Evolutionary conservation across 2,329 filamentous ascomycete genomes (phyloP), one percentile per base, ranked within the genome.

Genomic region (Teratosphaeria nubilosa): DNA sequence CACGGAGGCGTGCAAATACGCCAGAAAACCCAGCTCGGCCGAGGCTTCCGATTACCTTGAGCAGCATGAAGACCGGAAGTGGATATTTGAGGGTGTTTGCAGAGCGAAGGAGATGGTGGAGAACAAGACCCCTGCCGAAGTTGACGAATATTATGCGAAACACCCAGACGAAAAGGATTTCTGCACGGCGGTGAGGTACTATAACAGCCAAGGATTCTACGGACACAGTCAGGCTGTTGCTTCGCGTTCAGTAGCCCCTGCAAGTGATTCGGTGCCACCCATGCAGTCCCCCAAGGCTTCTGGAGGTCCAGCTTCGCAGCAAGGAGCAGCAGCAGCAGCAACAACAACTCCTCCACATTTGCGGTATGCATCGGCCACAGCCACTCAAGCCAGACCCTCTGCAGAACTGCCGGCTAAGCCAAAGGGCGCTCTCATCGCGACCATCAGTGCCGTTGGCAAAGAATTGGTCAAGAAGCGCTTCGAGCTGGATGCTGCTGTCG

Each of bases 31-130:
- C 7, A 27, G 51, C 25, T 27, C 20, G 11, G 24, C 16, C 14
- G 58, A 58, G 11, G 54, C 37, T 14, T 20, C n/a, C 13, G 25
- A 6, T 5, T 58, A 60, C n/a, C 27, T 58, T n/a, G 20, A 20
- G 2, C 11, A 24, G 20, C 50, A 60, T 37, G n/a, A 53, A 14
- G 50, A 56, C 3, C 58, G 41, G 11, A 41, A 55, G 45, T 62
- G 60, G 60, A 60, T 62, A 25, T 30, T 61, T 22, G 59, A 60
- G 31, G 51, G 24, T 13, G 58, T 54, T 2, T 16, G 22, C 16
- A 59, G 27, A 13, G 60, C 60, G 11, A 58, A 55, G 20, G 51
- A 56, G 31, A 34, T 62, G 25, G 22, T 58, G 5, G 58, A 62
- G 56, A 57, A 55, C 14, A 32, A 25, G 10, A 27, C 20, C 22